Base-by-base conservation (phyloP, 768 basidiomycete genomes). In the Mycena latifolia region DNA sequence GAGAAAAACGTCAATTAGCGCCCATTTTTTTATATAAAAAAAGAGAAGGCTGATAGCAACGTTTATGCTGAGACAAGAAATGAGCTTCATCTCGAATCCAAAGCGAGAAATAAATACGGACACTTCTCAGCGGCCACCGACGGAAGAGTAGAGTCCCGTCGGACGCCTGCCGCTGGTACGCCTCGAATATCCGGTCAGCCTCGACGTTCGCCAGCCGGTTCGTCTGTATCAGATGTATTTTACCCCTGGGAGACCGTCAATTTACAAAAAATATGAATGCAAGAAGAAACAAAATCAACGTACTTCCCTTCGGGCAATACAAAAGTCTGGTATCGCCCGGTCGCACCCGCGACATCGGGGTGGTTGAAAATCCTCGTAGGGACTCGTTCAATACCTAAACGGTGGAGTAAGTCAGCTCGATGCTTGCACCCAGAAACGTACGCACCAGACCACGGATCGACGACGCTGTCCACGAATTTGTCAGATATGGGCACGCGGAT, bases 41-140 rank as follows among this genome's bases (percentile, higher is more conserved):
- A 39, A 45, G 51, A 20, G 28, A 29, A 27, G 28, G 50, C 43
- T 22, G 8, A 48, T 78, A 92, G 20, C 20, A 22, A 43, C 92
- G 87, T 84, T 89, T 92, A 71, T 92, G 89, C 92, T 93, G 57
- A 29, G n/a, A n/a, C n/a, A 72, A 35, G 61, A n/a, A 29, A 35
- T 65, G 35, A 61, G 48, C 55, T 41, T 22, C n/a, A 53, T 7
- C 39, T 52, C 41, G 24, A 37, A 14, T 11, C 39, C 5, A n/a
- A n/a, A n/a, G n/a, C n/a, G 46, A 31, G 20, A 53, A 47, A 27
- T 29, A 33, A 60, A 54, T 27, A 69, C 88, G 77, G 70, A 93
- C 93, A 64, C 79, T 79, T 81, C 87, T 82, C 69, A 94, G 73
- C 11, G 92, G 92, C 85, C 89, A 93, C 63, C 93, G 82, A 55